Evolutionary conservation across 805 yeast species (phyloP).

Genomic region (Cephaloascus albidus): DNA sequence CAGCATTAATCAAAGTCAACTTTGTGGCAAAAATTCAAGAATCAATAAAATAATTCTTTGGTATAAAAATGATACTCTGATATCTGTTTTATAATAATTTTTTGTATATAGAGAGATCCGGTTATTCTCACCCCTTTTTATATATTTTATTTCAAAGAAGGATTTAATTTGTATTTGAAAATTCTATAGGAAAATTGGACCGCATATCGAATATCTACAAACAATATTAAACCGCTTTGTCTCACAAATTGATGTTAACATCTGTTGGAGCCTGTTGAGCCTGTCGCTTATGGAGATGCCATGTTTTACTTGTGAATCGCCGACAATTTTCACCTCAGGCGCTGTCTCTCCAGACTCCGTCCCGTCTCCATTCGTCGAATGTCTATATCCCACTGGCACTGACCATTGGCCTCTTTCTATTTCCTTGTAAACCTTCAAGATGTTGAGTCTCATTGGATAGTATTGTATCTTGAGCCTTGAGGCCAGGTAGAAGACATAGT

Average conservation of each 20-base stretch:
- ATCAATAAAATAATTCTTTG: too few relatives aligned
- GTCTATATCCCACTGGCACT: background rate
- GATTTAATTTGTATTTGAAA: background rate
- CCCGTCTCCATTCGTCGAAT: background rate
- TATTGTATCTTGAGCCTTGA: too few relatives aligned
- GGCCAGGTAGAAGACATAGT: too few relatives aligned
- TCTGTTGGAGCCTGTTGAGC: background rate
- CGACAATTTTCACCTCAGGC: background rate
- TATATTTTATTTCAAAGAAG: background rate
- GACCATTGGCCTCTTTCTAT: too few relatives aligned
- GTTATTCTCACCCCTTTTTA: conserved; percentile 1
- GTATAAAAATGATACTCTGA: too few relatives aligned
- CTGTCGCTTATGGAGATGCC: background rate
- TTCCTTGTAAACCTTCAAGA: too few relatives aligned
- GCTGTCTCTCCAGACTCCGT: background rate
- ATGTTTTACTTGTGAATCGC: too few relatives aligned
- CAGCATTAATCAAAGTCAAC: background rate
- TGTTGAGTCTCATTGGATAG: too few relatives aligned
- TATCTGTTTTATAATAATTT: too few relatives aligned
- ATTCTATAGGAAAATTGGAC: background rate
- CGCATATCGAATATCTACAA: conserved; percentile 1
- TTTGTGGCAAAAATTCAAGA: background rate
- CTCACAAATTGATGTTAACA: background rate
- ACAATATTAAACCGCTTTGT: background rate
- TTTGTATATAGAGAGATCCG: background rate